Evolutionary conservation across 305 asterid species (phyloP).

Genomic region (Fraxinus angustifolia): DNA sequence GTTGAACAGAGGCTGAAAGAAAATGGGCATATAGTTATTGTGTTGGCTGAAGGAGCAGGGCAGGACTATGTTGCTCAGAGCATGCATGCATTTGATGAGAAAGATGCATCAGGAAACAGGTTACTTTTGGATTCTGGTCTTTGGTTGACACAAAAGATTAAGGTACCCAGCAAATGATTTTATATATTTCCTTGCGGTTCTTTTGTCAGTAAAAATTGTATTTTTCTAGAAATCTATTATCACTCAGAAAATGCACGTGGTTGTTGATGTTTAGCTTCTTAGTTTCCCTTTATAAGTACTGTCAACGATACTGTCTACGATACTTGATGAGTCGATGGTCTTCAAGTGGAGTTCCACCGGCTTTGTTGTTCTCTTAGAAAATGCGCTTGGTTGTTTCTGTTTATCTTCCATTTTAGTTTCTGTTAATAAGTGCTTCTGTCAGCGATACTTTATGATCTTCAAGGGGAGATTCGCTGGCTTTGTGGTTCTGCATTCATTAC

Average conservation of each 20-base stretch:
- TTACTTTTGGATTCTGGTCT: constrained; percentile 83
- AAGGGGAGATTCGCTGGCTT: neutral
- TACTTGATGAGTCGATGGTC: constrained; percentile 1
- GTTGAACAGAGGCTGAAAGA: constrained; percentile 79
- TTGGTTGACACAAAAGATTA: constrained; percentile 80
- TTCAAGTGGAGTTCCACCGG: neutral
- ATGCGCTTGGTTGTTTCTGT: neutral
- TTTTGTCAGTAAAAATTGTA: constrained; percentile 6
- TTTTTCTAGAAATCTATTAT: neutral
- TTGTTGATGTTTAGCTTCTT: neutral
- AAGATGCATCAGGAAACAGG: constrained; percentile 88
- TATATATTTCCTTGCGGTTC: neutral
- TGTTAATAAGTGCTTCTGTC: neutral
- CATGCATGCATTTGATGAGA: constrained; percentile 55
- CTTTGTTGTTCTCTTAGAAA: neutral
- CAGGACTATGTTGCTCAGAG: constrained; percentile 76
- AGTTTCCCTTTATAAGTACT: neutral
- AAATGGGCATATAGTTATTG: constrained; percentile 75
- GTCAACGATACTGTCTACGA: neutral
- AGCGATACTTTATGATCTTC: neutral
- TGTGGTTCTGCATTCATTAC: neutral
- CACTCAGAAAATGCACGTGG: neutral
- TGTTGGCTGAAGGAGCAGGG: constrained; percentile 95
- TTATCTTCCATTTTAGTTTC: neutral
- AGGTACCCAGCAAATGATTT: constrained; percentile 46